These are phyloP conservation scores for Wickerhamiella pararugosa DNA, from an alignment of 1,139 yeast species.

Conservation along the genomic window DNA sequence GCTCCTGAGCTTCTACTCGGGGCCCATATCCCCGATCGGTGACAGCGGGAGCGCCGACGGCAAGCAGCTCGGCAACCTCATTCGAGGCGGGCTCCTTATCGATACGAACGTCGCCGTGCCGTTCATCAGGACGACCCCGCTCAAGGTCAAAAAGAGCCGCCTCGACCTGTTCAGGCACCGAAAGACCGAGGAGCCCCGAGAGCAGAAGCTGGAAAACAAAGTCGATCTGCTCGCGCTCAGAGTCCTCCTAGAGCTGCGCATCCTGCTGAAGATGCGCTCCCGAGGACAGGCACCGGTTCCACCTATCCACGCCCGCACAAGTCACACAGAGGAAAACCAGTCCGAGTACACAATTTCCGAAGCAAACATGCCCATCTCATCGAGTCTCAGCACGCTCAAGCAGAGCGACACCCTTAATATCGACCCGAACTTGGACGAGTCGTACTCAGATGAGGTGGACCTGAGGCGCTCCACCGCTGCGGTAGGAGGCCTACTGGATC, in stretches of 20 bases:
- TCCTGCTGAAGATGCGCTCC: constrained; percentile 12
- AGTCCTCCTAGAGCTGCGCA: constrained; percentile 55
- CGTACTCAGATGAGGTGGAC: constrained; percentile 3
- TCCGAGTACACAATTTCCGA: background rate
- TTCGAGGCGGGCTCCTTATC: constrained; percentile 21
- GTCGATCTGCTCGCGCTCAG: constrained; percentile 66
- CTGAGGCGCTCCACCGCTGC: constrained; percentile 2
- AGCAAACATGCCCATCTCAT: background rate
- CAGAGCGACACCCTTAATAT: constrained; percentile 9
- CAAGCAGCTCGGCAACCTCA: constrained; percentile 16
- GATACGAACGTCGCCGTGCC: constrained; percentile 21
- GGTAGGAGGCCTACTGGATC: background rate
- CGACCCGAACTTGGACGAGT: constrained; percentile 7
- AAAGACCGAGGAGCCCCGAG: background rate
- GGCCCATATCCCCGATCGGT: constrained; percentile 19
- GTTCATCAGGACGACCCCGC: constrained; percentile 11
- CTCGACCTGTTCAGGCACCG: background rate
- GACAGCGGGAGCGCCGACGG: constrained; percentile 2
- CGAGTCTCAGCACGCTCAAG: background rate
- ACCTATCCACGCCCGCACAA: too few species aligned
- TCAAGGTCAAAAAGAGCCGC: constrained; percentile 4
- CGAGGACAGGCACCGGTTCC: too few species aligned
- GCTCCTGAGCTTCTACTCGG: constrained; percentile 20
- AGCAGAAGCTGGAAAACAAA: constrained; percentile 14
- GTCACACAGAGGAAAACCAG: too few species aligned